A percentile compares a stretch with the other conserved stretches of the same genome.
phyloP scores from a whole-genome alignment of 352 stramenopile species.

The Pythium volutum region DNA sequence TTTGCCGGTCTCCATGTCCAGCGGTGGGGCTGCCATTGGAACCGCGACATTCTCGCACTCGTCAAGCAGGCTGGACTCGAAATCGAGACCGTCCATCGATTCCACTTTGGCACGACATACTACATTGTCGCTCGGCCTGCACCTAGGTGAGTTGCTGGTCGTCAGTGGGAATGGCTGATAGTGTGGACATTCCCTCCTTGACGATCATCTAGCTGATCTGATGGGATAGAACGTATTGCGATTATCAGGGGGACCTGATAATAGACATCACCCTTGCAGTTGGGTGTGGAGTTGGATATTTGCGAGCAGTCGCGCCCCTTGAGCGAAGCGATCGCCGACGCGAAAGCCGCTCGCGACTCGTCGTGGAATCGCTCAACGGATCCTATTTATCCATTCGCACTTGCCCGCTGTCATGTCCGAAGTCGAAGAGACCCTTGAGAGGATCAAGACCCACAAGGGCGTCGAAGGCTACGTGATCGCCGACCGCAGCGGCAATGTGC shows the following conservation, averaged over 20 bases:
- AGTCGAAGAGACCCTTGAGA: constrained; percentile 94
- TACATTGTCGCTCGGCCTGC: constrained; percentile 74
- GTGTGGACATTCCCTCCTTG: background rate
- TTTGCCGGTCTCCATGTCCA: constrained; percentile 89
- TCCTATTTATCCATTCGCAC: background rate
- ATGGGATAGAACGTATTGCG: too few species aligned
- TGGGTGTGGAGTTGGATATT: too few species aligned
- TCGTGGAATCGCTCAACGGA: background rate
- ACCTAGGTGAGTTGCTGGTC: background rate
- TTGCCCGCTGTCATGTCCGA: constrained; percentile 56
- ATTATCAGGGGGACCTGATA: too few species aligned
- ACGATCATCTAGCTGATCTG: too few species aligned
- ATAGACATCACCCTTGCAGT: too few species aligned
- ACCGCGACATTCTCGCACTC: constrained; percentile 92
- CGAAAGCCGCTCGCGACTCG: background rate
- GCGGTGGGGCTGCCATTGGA: constrained; percentile 97
- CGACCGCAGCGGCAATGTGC: constrained; percentile 86
- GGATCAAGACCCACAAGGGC: constrained; percentile 93
- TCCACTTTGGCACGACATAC: constrained; percentile 96
- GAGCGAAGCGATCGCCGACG: too few species aligned
- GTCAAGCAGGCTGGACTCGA: constrained; percentile 81
- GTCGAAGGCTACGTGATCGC: constrained; percentile 95
- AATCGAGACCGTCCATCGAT: constrained; percentile 83
- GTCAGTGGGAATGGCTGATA: too few species aligned
- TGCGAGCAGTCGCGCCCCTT: too few species aligned